These are phyloP conservation scores for Hypoxylon fragiforme DNA, from an alignment of 495 filamentous ascomycete genomes.

Conservation along the genomic window DNA sequence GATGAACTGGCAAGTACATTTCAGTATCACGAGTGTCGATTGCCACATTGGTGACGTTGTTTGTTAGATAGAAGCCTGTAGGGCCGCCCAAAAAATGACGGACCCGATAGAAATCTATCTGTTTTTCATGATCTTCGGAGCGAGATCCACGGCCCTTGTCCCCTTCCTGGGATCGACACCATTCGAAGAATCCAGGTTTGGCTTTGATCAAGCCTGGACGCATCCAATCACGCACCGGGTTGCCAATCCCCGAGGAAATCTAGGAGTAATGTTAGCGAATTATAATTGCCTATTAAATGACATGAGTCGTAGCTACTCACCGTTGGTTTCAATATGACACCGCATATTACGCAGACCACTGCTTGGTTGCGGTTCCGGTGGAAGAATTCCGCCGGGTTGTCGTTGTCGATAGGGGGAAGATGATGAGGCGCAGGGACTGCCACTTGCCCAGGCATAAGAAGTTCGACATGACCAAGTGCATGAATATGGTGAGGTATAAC, in stretches of 20 bases:
- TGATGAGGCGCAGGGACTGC: no score
- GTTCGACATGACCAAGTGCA: no score
- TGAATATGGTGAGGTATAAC: no score
- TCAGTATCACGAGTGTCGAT: slow-evolving; percentile 15
- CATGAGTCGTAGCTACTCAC: slow-evolving; percentile 8
- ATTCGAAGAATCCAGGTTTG: slow-evolving; percentile 3
- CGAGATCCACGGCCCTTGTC: not conserved
- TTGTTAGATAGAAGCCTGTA: not conserved
- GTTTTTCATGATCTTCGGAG: not conserved
- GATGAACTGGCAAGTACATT: slow-evolving; percentile 27
- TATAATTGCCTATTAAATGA: no score
- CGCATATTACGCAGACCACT: slow-evolving; percentile 28
- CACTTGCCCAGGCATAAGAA: no score
- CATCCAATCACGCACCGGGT: slow-evolving; percentile 9
- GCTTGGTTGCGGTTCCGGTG: not conserved
- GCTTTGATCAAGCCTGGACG: slow-evolving; percentile 17
- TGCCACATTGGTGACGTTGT: not conserved
- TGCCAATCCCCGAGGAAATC: not conserved
- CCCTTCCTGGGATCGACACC: slow-evolving; percentile 15
- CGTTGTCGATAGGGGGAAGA: no score
- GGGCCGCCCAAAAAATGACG: slow-evolving; percentile 5
- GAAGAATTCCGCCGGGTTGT: no score
- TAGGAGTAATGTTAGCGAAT: slow-evolving; percentile 3
- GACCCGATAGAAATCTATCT: not conserved
- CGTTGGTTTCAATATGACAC: slow-evolving; percentile 16